Conservation (phyloP, 2,329 filamentous ascomycete species). For the Beauveria asiatica region DNA sequence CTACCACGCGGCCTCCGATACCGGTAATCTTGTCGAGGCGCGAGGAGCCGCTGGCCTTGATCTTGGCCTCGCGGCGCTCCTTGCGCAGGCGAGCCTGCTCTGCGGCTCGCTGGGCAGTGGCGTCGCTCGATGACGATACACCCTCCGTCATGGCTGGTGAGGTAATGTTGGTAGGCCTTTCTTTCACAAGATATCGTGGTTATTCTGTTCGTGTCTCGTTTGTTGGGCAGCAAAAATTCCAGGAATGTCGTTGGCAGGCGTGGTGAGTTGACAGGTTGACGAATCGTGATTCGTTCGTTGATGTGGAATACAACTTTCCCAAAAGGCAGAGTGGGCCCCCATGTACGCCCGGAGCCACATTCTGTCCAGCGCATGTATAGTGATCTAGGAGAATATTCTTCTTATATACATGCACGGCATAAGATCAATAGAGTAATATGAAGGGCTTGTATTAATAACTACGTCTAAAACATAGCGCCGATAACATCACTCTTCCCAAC, state of each 20-base stretch:
- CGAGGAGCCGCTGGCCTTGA: constrained; percentile 60
- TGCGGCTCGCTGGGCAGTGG: constrained; percentile 42
- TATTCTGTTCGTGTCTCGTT: neutral
- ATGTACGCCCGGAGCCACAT: neutral
- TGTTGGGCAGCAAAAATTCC: neutral
- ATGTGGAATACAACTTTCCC: neutral
- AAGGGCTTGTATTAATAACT: constrained; percentile 16
- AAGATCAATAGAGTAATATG: neutral
- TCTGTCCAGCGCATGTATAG: neutral
- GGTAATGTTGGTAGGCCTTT: neutral
- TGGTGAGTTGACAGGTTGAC: neutral
- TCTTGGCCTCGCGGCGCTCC: constrained; percentile 71
- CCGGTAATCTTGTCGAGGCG: constrained; percentile 69
- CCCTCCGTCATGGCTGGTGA: constrained; percentile 30
- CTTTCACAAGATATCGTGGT: neutral
- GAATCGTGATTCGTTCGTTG: neutral
- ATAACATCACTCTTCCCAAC: constrained; percentile 14
- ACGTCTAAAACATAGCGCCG: constrained; percentile 12
- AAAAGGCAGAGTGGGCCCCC: neutral
- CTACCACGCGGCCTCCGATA: constrained; percentile 39
- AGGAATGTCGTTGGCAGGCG: neutral
- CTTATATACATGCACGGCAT: neutral
- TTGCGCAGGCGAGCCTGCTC: constrained; percentile 68
- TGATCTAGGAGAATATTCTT: neutral
- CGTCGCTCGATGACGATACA: constrained; percentile 30